Conservation (phyloP, 2,329 filamentous ascomycete genomes). For the Chaetomium olivaceum region DNA sequence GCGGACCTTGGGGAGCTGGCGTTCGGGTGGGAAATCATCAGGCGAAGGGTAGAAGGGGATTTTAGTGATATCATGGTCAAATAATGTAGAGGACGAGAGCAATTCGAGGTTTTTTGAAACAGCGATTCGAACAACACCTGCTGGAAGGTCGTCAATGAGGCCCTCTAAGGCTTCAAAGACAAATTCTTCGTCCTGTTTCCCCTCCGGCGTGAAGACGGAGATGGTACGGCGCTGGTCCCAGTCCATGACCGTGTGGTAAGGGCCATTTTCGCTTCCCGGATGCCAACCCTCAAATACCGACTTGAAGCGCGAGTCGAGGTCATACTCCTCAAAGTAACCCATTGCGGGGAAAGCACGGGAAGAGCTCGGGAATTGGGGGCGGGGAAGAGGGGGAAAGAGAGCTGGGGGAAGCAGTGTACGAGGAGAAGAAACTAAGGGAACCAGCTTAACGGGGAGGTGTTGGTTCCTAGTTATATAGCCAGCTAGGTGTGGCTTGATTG, state of each 20-base stretch:
- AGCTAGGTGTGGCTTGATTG: no score
- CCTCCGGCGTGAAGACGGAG: not conserved
- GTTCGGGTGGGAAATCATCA: not conserved
- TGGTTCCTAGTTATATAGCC: no score
- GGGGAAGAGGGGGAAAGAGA: no score
- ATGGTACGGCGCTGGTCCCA: constrained; percentile 15
- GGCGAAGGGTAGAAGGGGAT: constrained; percentile 7
- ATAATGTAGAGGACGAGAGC: not conserved
- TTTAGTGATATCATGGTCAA: not conserved
- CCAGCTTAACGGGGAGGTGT: no score
- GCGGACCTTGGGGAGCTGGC: not conserved
- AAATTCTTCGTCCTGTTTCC: constrained; percentile 1
- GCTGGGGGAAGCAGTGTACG: no score
- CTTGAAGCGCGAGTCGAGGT: constrained; percentile 11
- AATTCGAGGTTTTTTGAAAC: constrained; percentile 1
- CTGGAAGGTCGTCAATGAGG: not conserved
- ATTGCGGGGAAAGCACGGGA: not conserved
- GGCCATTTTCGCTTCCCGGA: not conserved
- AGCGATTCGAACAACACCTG: constrained; percentile 1
- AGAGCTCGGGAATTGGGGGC: no score
- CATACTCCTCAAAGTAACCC: constrained; percentile 10
- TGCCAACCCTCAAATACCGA: not conserved
- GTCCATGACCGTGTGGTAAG: not conserved
- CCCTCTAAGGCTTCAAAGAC: constrained; percentile 8
- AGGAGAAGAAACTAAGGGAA: no score